Evolutionary conservation across 352 stramenopile species (phyloP).

Genomic region (Phytophthora pini): DNA sequence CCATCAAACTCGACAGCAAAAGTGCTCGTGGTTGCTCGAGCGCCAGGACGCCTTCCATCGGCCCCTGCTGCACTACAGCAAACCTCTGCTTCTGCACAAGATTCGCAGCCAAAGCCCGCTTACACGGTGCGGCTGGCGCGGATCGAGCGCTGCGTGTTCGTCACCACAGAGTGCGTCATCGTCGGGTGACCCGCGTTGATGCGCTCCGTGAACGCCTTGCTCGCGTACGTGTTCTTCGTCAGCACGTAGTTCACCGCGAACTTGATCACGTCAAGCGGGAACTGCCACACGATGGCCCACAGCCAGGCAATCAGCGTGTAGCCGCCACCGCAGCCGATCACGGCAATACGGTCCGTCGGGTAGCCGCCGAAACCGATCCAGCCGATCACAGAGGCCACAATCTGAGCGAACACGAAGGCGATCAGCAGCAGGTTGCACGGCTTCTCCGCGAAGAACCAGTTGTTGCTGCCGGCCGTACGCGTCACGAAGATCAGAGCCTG

Average conservation of each 20-base stretch:
- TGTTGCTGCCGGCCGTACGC: conserved; percentile 75
- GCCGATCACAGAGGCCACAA: conserved; percentile 68
- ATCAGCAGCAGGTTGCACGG: conserved; percentile 70
- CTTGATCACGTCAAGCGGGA: conserved; percentile 81
- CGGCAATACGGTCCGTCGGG: conserved; percentile 65
- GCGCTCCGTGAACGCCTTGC: conserved; percentile 73
- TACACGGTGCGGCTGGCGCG: conserved; percentile 73
- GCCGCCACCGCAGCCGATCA: conserved; percentile 65
- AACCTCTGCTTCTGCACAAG: conserved; percentile 14
- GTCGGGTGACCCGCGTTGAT: conserved; percentile 81
- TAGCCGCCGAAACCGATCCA: conserved; percentile 77
- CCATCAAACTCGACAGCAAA: background rate
- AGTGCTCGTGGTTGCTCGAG: conserved; percentile 5
- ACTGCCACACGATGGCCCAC: conserved; percentile 75
- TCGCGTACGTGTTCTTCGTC: conserved; percentile 62
- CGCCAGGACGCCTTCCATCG: conserved; percentile 26
- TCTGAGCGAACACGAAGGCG: conserved; percentile 73
- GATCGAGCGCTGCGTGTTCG: conserved; percentile 68
- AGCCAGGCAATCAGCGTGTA: conserved; percentile 76
- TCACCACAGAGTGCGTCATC: conserved; percentile 65
- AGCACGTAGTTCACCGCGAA: conserved; percentile 74
- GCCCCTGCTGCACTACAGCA: conserved; percentile 7
- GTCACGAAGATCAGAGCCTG: conserved; percentile 82
- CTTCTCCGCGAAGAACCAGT: conserved; percentile 77
- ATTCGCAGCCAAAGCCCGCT: conserved; percentile 18